Percentiles rank a stretch among this genome's conserved stretches.
Conservation (phyloP, 2,329 filamentous ascomycete genomes). For the Pseudocercospora pini-densiflorae region DNA sequence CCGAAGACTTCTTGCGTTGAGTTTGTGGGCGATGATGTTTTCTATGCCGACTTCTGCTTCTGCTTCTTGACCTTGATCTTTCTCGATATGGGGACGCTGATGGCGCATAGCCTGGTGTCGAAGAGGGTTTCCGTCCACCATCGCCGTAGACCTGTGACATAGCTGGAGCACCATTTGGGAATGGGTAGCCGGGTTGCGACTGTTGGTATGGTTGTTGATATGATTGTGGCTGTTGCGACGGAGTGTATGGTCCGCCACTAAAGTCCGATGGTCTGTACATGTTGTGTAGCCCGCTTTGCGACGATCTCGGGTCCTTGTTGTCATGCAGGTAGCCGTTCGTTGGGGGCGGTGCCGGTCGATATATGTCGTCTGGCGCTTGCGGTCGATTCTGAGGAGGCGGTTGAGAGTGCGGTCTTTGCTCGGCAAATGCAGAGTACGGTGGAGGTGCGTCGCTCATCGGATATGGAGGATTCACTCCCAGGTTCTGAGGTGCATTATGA, state of each 20-base stretch:
- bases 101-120: conserved; percentile 25
- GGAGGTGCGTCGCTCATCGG: conserved; percentile 37
- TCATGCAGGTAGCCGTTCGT: conserved; percentile 23
- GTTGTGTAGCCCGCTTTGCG: conserved; percentile 14
- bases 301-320: conserved; percentile 21
- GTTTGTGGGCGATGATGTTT: conserved; percentile 26
- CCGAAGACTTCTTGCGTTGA: conserved; percentile 30
- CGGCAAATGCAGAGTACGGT: conserved; percentile 31
- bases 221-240: conserved; percentile 20
- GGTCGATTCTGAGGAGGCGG: conserved; percentile 36
- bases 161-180: conserved; percentile 18
- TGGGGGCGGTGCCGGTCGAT: conserved; percentile 30
- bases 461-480: conserved; percentile 31
- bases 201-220: conserved; percentile 27
- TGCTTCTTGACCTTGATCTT: conserved; percentile 19
- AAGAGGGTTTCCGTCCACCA: conserved; percentile 17
- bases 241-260: conserved; percentile 1
- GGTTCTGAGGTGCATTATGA: conserved; percentile 12
- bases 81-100: conserved; percentile 24
- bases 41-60: conserved; percentile 22
- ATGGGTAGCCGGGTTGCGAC: conserved; percentile 16
- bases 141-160: conserved; percentile 24
- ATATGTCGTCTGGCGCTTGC: conserved; percentile 25
- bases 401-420: conserved; percentile 35
- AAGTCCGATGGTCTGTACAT: conserved; percentile 23